Conservation (phyloP, 495 filamentous ascomycete species). For the Podospora fimiseda region DNA sequence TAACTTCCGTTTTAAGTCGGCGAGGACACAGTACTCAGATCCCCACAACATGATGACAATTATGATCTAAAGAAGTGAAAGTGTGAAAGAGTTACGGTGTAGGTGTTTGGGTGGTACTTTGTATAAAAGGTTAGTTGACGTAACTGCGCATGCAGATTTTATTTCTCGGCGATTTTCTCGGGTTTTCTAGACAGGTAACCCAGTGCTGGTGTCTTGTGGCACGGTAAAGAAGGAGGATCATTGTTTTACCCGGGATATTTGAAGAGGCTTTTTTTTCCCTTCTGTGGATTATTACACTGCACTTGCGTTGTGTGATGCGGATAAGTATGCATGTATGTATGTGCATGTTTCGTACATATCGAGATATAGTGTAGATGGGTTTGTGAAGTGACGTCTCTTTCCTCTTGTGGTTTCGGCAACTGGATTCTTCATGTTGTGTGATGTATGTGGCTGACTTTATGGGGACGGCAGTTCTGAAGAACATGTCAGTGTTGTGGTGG, state of each 20-base stretch:
- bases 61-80: too few species aligned
- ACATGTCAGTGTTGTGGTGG: too few species aligned
- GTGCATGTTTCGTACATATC: background rate
- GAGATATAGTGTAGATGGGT: background rate
- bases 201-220: background rate
- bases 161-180: slow-evolving; percentile 1
- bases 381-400: background rate
- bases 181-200: background rate
- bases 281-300: too few species aligned
- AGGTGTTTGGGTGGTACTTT: background rate
- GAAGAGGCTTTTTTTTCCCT: too few species aligned
- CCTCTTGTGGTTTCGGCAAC: too few species aligned
- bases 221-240: background rate
- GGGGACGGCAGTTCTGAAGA: too few species aligned
- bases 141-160: background rate
- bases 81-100: background rate
- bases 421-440: background rate
- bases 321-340: background rate
- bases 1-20: too few species aligned
- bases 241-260: too few species aligned
- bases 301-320: too few species aligned
- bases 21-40: too few species aligned
- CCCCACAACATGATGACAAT: too few species aligned
- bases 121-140: background rate
- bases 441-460: too few species aligned